Percentiles rank a stretch among this genome's conserved stretches.
These are phyloP conservation scores for Amanita brunnescens DNA, from an alignment of 768 basidiomycete genomes.

Conservation along the genomic window DNA sequence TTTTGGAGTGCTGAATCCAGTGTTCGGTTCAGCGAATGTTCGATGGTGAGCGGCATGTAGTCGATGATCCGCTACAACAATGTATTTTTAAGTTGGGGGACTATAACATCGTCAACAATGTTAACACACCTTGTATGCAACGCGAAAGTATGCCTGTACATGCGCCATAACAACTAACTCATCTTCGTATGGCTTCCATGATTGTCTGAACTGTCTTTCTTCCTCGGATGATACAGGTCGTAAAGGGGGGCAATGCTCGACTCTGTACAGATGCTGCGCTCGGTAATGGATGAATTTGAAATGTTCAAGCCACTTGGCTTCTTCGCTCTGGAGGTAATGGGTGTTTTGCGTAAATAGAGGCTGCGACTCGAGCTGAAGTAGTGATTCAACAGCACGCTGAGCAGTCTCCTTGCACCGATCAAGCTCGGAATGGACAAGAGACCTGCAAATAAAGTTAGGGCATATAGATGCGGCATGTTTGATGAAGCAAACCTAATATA, in stretches of 20 bases:
- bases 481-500: background rate
- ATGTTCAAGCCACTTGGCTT: background rate
- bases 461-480: background rate
- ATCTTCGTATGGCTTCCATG: constrained; percentile 10
- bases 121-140: constrained; percentile 35
- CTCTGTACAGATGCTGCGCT: background rate
- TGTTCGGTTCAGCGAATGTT: constrained; percentile 28
- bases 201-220: no score
- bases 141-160: constrained; percentile 37
- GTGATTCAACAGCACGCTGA: background rate
- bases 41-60: constrained; percentile 34
- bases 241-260: no score
- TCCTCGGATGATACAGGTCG: no score
- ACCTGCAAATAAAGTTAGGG: background rate
- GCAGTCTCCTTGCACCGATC: background rate
- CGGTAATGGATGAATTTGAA: background rate
- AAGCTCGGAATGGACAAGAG: background rate
- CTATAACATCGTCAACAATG: background rate
- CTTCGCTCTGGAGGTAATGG: background rate
- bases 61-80: constrained; percentile 36
- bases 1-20: constrained; percentile 24
- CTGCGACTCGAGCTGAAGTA: background rate
- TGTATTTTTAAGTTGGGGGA: background rate
- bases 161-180: constrained; percentile 38
- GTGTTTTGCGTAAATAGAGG: constrained; percentile 10